Conservation (phyloP, 257 asterid species). For the Solanum chmielewskii region DNA sequence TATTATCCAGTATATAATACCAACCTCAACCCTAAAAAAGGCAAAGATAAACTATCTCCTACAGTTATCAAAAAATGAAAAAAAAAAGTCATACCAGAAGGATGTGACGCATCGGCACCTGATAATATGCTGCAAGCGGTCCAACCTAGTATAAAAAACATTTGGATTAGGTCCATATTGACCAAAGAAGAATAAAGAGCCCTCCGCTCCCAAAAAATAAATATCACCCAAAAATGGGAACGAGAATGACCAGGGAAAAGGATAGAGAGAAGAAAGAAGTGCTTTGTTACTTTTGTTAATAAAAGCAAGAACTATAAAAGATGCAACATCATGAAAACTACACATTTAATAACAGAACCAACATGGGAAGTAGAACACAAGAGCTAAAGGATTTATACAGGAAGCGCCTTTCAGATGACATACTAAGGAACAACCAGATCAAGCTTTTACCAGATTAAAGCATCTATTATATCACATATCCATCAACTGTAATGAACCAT, state of each 20-base stretch:
- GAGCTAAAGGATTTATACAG: not conserved
- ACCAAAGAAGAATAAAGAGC: not conserved
- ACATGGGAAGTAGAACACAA: not conserved
- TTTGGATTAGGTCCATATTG: not conserved
- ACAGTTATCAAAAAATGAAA: not conserved
- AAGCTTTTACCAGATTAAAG: not conserved
- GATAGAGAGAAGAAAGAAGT: not conserved
- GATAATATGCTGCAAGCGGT: conserved; percentile 93
- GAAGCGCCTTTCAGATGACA: not conserved
- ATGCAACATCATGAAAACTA: not conserved
- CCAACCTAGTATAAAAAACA: conserved; percentile 46
- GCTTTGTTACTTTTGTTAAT: not conserved
- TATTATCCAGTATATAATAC: not conserved
- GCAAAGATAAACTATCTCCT: not conserved
- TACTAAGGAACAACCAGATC: not conserved
- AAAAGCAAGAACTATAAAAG: not conserved
- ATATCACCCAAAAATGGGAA: not conserved
- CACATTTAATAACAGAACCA: not conserved
- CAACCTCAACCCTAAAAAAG: not conserved
- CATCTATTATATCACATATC: not conserved
- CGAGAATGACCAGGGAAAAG: not conserved
- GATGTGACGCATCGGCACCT: conserved; percentile 94
- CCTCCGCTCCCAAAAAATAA: not conserved
- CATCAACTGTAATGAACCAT: not conserved
- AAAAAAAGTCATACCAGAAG: conserved; percentile 43